A percentile compares a stretch with the other conserved stretches of the same genome.
phyloP scores from a whole-genome alignment of 2,329 filamentous ascomycete species.

The Fusarium sp. region DNA sequence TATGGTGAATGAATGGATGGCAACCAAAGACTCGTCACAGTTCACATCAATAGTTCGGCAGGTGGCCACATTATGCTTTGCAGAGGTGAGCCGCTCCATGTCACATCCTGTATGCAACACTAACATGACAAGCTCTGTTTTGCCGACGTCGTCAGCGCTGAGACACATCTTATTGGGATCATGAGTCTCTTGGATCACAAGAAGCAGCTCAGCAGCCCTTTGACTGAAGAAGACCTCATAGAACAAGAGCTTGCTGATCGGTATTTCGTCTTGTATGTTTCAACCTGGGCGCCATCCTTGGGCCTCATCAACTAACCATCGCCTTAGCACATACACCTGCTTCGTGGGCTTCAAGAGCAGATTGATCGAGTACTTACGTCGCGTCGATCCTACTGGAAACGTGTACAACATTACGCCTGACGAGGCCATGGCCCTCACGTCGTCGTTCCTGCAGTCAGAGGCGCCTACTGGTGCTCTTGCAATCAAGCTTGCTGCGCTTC shows the following conservation, averaged over 20 bases:
- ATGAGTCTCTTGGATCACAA: background rate
- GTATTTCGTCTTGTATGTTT: background rate
- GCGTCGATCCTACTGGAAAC: background rate
- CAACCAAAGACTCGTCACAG: background rate
- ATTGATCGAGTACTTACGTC: background rate
- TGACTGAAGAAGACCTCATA: background rate
- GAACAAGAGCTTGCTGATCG: conserved; percentile 1
- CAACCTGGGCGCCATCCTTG: background rate
- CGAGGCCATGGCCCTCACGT: background rate
- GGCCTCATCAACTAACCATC: background rate
- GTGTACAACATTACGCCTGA: background rate
- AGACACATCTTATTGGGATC: background rate
- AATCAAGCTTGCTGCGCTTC: background rate
- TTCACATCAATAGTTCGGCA: background rate
- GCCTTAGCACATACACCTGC: background rate
- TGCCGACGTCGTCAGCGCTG: background rate
- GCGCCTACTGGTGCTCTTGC: background rate
- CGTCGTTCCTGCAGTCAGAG: background rate
- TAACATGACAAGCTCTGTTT: background rate
- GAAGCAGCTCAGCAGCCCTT: background rate
- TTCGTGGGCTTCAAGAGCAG: background rate
- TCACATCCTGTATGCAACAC: background rate
- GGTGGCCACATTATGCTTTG: background rate
- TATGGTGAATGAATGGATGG: background rate
- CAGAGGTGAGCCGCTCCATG: background rate